Evolutionary conservation across 2,329 filamentous ascomycete species (phyloP).

Genomic region (Cercospora zeina): DNA sequence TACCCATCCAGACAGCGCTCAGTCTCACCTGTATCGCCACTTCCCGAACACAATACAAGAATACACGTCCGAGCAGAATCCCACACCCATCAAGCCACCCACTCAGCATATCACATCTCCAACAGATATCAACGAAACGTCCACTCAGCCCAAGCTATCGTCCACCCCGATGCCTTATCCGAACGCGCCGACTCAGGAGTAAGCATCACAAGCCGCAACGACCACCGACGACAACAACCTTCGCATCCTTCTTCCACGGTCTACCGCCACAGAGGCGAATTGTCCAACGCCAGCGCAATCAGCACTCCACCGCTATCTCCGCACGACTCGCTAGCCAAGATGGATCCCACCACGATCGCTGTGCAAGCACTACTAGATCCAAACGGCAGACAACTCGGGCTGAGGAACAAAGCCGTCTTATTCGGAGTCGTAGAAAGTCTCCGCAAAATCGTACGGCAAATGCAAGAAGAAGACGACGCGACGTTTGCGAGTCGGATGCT

Average conservation of each 20-base stretch:
- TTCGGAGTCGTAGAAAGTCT: conserved; percentile 55
- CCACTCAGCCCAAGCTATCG: conserved; percentile 11
- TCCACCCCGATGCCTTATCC: conserved; percentile 23
- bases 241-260: conserved; percentile 27
- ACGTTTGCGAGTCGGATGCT: conserved; percentile 62
- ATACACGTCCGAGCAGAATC: conserved; percentile 19
- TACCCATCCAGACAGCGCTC: conserved; percentile 14
- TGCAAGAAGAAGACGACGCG: conserved; percentile 52
- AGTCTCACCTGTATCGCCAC: conserved; percentile 15
- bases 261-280: conserved; percentile 17
- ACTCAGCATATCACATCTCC: conserved; percentile 7
- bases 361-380: conserved; percentile 46
- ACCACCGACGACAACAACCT: conserved; percentile 28
- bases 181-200: conserved; percentile 40
- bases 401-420: conserved; percentile 58
- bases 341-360: conserved; percentile 42
- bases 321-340: conserved; percentile 33
- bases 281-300: conserved; percentile 17
- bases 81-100: conserved; percentile 10
- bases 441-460: conserved; percentile 53
- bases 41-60: conserved; percentile 1
- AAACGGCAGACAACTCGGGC: conserved; percentile 46
- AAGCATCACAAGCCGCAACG: conserved; percentile 33
- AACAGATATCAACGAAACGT: conserved; percentile 4
- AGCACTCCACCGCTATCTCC: conserved; percentile 22